These are phyloP conservation scores for Kodamaea fukazawae DNA, from an alignment of 805 yeast species.

Conservation along the genomic window DNA sequence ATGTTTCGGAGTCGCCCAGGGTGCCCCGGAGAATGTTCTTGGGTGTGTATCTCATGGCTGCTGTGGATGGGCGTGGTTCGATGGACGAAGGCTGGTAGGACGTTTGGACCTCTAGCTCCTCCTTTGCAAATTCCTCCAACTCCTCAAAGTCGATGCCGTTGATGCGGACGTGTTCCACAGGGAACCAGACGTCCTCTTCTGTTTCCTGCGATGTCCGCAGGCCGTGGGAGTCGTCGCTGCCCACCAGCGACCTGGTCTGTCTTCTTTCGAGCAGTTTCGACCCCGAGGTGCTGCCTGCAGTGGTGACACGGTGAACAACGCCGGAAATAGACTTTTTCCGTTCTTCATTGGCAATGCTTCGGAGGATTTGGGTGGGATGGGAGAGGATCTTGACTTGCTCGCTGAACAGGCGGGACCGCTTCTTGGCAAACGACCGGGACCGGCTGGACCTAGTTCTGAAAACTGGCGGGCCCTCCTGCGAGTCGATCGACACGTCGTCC, in stretches of 20 bases:
- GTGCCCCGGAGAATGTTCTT: conserved; percentile 30
- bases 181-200: conserved; percentile 97
- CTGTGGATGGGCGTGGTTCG: conserved; percentile 22
- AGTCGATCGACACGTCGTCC: conserved; percentile 7
- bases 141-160: conserved; percentile 91
- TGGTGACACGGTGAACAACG: conserved; percentile 5
- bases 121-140: conserved; percentile 74
- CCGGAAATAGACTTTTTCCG: conserved; percentile 11
- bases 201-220: conserved; percentile 84
- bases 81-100: conserved; percentile 7
- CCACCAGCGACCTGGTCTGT: conserved; percentile 40
- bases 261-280: conserved; percentile 24
- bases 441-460: conserved; percentile 19
- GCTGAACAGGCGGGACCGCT: conserved; percentile 19
- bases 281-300: conserved; percentile 17
- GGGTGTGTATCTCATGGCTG: conserved; percentile 66
- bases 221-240: conserved; percentile 69
- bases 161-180: conserved; percentile 63
- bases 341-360: conserved; percentile 2
- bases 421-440: conserved; percentile 12
- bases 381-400: conserved; percentile 32
- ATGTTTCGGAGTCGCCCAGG: no score
- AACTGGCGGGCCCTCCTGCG: conserved; percentile 16
- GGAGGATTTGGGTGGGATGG: no score
- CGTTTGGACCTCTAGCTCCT: conserved; percentile 51